These are phyloP conservation scores for Aspergillus alliaceus DNA, from an alignment of 2,329 filamentous ascomycete species.

Conservation along the genomic window DNA sequence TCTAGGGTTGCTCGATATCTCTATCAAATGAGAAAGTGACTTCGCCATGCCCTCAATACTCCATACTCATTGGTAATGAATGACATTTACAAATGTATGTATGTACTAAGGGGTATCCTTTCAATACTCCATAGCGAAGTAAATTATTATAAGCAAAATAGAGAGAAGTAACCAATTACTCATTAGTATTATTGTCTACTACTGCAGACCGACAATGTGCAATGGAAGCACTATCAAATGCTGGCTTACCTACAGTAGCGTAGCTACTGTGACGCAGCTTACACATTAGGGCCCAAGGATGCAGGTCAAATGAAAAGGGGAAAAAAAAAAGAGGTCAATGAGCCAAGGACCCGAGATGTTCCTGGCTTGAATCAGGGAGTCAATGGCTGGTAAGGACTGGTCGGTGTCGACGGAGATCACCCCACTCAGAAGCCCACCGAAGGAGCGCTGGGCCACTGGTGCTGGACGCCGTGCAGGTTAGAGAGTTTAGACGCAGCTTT, in stretches of 20 bases:
- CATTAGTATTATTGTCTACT: not conserved
- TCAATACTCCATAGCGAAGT: not conserved
- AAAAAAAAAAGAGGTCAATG: not conserved
- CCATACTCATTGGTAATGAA: not conserved
- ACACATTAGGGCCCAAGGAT: constrained; percentile 8
- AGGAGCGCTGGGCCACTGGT: constrained; percentile 15
- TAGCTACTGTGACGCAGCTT: constrained; percentile 10
- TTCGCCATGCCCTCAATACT: not conserved
- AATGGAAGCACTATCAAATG: constrained; percentile 5
- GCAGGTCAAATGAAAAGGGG: not conserved
- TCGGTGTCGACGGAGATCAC: constrained; percentile 24
- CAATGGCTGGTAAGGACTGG: constrained; percentile 24
- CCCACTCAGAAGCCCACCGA: constrained; percentile 22
- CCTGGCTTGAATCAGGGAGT: constrained; percentile 23
- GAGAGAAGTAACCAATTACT: too few relatives aligned
- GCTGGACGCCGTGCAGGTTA: constrained; percentile 17
- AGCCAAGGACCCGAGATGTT: constrained; percentile 26
- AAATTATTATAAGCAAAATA: too few relatives aligned
- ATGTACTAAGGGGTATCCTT: too few relatives aligned
- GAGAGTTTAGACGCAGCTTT: not conserved
- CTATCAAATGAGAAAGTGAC: not conserved
- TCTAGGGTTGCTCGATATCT: constrained; percentile 11
- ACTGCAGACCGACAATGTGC: constrained; percentile 7
- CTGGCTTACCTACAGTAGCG: constrained; percentile 13
- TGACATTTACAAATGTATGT: not conserved